Conservation (phyloP, 192 early-diverging fungal genomes). For the Anaeromyces robustus region DNA sequence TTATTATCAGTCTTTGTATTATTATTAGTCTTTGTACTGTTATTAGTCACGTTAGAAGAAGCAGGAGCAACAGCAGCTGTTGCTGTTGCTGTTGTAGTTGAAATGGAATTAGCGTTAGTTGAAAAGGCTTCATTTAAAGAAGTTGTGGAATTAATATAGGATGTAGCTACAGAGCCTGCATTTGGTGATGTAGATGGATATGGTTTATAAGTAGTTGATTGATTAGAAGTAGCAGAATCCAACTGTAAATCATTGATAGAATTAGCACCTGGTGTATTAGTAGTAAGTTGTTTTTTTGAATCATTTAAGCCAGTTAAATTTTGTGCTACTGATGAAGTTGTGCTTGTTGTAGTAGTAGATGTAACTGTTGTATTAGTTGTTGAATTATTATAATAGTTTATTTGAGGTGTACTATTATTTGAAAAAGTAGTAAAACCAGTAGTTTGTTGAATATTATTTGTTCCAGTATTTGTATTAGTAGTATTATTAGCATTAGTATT, state of each 20-base stretch:
- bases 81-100: too few relatives aligned
- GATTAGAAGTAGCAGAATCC: neutral
- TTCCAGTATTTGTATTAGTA: neutral
- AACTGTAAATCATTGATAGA: neutral
- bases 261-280: neutral
- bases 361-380: neutral
- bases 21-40: too few relatives aligned
- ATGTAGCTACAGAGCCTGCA: neutral
- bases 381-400: neutral
- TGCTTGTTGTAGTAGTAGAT: neutral
- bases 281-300: too few relatives aligned
- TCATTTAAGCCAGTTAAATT: too few relatives aligned
- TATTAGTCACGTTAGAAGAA: too few relatives aligned
- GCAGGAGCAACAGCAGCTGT: too few relatives aligned
- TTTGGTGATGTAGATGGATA: neutral
- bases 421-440: neutral
- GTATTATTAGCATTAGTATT: neutral
- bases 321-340: too few relatives aligned
- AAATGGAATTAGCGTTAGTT: too few relatives aligned
- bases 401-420: neutral
- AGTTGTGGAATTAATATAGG: neutral
- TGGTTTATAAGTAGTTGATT: neutral
- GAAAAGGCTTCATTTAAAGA: neutral
- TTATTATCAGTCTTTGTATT: too few relatives aligned
- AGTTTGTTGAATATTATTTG: neutral